Percentiles rank a stretch among this genome's conserved stretches.
These are phyloP conservation scores for Senna siamea DNA, from an alignment of 306 rosid species.

Conservation along the genomic window DNA sequence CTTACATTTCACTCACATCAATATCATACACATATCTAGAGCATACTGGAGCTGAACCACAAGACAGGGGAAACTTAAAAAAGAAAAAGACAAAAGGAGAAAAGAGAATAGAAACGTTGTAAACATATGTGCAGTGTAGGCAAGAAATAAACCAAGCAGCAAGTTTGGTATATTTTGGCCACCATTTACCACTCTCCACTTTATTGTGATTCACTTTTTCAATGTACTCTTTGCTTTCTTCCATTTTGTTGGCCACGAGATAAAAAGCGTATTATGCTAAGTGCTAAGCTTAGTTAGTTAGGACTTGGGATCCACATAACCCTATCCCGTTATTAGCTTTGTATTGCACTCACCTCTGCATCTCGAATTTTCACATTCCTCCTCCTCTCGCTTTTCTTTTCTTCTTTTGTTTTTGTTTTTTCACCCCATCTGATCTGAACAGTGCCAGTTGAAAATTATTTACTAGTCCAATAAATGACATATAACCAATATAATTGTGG, in stretches of 20 bases:
- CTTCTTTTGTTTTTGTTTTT: neutral
- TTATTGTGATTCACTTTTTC: neutral
- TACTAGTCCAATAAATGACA: neutral
- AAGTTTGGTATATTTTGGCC: conserved; percentile 50
- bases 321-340: neutral
- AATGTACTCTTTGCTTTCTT: neutral
- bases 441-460: neutral
- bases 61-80: conserved; percentile 20
- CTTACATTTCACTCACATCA: conserved; percentile 32
- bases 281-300: neutral
- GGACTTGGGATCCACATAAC: conserved; percentile 14
- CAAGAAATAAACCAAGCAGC: conserved; percentile 40
- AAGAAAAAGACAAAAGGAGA: conserved; percentile 21
- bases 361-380: conserved; percentile 19
- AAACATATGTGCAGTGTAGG: conserved; percentile 25
- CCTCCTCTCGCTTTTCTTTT: neutral
- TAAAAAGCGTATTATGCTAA: neutral
- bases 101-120: conserved; percentile 50
- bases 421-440: neutral
- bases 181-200: no score
- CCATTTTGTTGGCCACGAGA: conserved; percentile 1
- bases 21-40: no score
- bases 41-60: neutral
- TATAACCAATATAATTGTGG: neutral
- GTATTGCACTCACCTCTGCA: neutral